Base-by-base conservation (phyloP, 257 asterid species). In the Solanum appendiculatum region DNA sequence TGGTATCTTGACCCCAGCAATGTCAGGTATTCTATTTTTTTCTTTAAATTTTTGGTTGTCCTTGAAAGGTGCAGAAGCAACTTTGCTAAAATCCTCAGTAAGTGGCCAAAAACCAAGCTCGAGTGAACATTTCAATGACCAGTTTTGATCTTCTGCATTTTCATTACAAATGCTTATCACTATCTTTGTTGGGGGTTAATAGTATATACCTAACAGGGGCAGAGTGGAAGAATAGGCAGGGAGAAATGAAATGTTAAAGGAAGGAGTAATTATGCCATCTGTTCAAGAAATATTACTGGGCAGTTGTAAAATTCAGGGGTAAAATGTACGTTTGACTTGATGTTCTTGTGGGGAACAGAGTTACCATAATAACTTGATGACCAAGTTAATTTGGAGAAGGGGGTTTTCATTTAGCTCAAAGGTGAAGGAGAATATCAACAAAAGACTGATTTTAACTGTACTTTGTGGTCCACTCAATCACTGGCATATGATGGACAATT, bases 1-100 rank as follows among this genome's bases (percentile, higher is more conserved):
- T 84, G 99, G 99, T 87, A 95, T 96, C 91, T 90, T 96, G 85
- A 96, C 99, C 75, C 99, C 99, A 33, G 99, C 99, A 68, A 95
- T 96, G 56, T 96, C 99, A 89, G 99, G 99, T 95, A 90, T 39
- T 74, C 58, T 34, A 34, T n/a, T 37, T 63, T 48, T 54, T 27
- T 15, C 4, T 78, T 42, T 25, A 7, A 31, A 78, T 42, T 78
- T 27, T 78, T 25, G 44, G 56, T 75, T 27, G 54, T 86, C 51
- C 31, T 82, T 73, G 83, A 56, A 75, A 56, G 74, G 60, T 34
- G 48, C 77, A 36, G 80, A 37, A 78, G 9, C 21, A 18, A 48
- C 13, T 44, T 18, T 27, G 23, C 21, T 42, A 63, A 29, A 14
- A 40, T 56, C 56, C 33, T 70, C 48, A 29, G 9, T 16, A 29